phyloP scores from a whole-genome alignment of 257 asterid genomes.

The Scutellaria minor region DNA sequence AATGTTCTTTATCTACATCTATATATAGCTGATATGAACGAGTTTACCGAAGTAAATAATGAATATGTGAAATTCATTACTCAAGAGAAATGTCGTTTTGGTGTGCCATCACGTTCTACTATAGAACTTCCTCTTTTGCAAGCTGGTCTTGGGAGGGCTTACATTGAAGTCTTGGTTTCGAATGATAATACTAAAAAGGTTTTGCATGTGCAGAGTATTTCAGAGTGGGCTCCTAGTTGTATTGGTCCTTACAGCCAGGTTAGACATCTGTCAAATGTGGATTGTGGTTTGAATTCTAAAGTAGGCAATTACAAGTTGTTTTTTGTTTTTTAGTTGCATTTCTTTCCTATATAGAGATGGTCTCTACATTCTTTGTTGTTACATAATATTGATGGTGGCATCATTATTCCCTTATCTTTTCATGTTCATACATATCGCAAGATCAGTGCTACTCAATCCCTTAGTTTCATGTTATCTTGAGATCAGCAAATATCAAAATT shows the following conservation, averaged over 20 bases:
- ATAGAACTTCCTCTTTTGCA: slow-evolving; percentile 84
- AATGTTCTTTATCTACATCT: slow-evolving; percentile 86
- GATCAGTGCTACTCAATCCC: slow-evolving; percentile 26
- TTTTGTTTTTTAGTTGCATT: slow-evolving; percentile 9
- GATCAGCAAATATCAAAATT: neutral
- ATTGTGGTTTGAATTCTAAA: slow-evolving; percentile 14
- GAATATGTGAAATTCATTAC: slow-evolving; percentile 81
- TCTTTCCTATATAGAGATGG: neutral
- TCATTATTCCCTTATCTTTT: neutral
- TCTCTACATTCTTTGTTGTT: neutral
- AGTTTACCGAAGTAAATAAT: slow-evolving; percentile 74
- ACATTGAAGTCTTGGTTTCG: slow-evolving; percentile 87
- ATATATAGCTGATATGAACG: slow-evolving; percentile 78
- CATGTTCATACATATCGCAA: neutral
- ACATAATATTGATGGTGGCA: neutral
- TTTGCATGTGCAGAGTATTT: slow-evolving; percentile 95
- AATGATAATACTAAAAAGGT: slow-evolving; percentile 72
- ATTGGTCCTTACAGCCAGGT: slow-evolving; percentile 99
- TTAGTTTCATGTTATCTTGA: slow-evolving; percentile 5
- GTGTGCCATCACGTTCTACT: slow-evolving; percentile 97
- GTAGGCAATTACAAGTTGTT: slow-evolving; percentile 5
- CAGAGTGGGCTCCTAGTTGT: slow-evolving; percentile 99
- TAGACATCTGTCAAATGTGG: slow-evolving; percentile 30
- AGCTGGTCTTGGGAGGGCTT: slow-evolving; percentile 86
- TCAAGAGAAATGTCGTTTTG: slow-evolving; percentile 86